These are phyloP conservation scores for Magnolia changhungtana DNA, from an alignment of 164 flowering plant genomes.

Conservation along the genomic window DNA sequence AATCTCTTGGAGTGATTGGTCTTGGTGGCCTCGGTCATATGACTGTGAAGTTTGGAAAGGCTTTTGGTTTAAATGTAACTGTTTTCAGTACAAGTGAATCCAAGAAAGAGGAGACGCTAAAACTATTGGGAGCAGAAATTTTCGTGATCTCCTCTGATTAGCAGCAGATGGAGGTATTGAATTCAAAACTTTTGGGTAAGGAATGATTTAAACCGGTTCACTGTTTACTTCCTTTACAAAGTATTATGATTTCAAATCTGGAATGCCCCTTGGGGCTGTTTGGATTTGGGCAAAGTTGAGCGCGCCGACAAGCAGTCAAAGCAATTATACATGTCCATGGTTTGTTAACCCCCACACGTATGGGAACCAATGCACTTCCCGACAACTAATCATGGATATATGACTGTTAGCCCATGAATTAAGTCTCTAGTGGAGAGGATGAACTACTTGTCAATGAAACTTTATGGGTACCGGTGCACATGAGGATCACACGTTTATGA, in stretches of 20 bases:
- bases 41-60: conserved; percentile 82
- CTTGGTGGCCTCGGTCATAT: conserved; percentile 85
- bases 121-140: conserved; percentile 58
- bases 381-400: no score
- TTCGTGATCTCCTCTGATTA: conserved; percentile 67
- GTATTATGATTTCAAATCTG: not conserved
- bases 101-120: conserved; percentile 70
- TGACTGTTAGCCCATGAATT: no score
- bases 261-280: not conserved
- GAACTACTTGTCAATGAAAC: no score
- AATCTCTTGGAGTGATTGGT: conserved; percentile 73
- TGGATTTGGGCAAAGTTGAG: no score
- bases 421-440: no score
- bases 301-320: no score
- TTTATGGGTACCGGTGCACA: no score
- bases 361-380: no score
- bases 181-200: not conserved
- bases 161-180: conserved; percentile 61
- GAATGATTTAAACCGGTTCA: not conserved
- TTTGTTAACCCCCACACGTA: not conserved
- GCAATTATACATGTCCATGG: no score
- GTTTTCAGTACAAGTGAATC: conserved; percentile 71
- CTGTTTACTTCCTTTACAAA: not conserved
- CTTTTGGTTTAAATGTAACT: conserved; percentile 66
- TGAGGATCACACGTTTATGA: no score